Evolutionary conservation across 2,329 filamentous ascomycete species (phyloP), one percentile per base, ranked within the genome.

Genomic region (Aureobasidium sp.): DNA sequence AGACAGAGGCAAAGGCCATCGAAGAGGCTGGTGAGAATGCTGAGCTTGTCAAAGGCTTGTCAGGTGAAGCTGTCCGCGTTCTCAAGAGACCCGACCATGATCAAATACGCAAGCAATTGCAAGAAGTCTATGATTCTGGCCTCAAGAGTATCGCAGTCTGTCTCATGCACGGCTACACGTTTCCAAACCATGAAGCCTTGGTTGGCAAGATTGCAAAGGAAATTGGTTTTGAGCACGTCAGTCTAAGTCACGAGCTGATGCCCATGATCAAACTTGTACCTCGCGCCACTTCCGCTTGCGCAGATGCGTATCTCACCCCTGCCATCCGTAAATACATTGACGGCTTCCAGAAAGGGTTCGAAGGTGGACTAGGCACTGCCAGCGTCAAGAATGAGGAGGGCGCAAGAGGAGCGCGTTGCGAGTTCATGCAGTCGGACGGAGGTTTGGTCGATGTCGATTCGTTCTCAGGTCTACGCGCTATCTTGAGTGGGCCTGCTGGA

Each of bases 381-480:
- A 90, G 85, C 62, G 87, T 94, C 4, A 85, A 87, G 71, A 77
- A 83, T 17, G 82, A 86, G 62, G 73, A 77, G 29, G 87, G 86
- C 0, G 73, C 78, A 5, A 87, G 81, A 67, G 88, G 87, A 4
- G 89, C 90, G 3, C 80, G 92, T 64, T 96, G 92, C 74, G 91
- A 96, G 71, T 96, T 96, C 66, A 96, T 96, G 91, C 90, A 96
- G 72, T 91, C 87, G 10, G 89, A 95, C 64, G 90, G 89, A 29
- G 83, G 82, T 2, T 71, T 85, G 3, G 81, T 84, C 0, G 43
- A 58, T 31, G 43, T 58, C n/a, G 55, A 89, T 60, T 86, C 84
- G 65, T 95, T 96, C 69, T 92, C 89, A 0, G 92, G 92, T 0
- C 76, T 96, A 4, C 86, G 87, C 67, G 90, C 90, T 2, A 95